Percentiles rank a stretch among this genome's conserved stretches.
Evolutionary conservation across 495 filamentous ascomycete species (phyloP).

Genomic region (Aspergillus mulundensis): DNA sequence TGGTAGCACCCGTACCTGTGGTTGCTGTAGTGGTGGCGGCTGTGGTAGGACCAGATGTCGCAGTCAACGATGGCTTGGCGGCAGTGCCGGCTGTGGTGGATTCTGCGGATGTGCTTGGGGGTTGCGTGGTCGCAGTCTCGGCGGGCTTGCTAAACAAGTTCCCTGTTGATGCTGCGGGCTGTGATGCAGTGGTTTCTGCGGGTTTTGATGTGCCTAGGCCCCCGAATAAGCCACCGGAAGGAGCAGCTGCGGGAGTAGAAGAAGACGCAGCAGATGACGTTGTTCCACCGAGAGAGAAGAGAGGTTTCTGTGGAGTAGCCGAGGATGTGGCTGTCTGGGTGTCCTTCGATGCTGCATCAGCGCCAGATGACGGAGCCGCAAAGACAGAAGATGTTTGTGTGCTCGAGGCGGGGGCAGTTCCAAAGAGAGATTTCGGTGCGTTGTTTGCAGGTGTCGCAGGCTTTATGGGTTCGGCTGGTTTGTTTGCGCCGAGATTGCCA

Average conservation of each 20-base stretch:
- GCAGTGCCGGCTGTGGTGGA: constrained; percentile 16
- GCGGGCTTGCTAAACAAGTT: constrained; percentile 30
- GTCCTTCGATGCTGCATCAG: constrained; percentile 27
- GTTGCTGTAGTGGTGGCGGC: constrained; percentile 23
- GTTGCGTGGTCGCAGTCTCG: constrained; percentile 18
- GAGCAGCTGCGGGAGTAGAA: constrained; percentile 36
- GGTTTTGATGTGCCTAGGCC: constrained; percentile 32
- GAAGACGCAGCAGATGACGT: constrained; percentile 36
- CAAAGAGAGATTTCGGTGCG: constrained; percentile 29
- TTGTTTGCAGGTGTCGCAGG: constrained; percentile 27
- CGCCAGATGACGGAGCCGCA: constrained; percentile 28
- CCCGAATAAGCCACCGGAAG: constrained; percentile 35
- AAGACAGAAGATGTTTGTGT: constrained; percentile 36
- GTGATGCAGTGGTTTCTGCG: constrained; percentile 27
- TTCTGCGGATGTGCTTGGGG: constrained; percentile 14
- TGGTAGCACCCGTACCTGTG: constrained; percentile 17
- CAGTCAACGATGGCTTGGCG: constrained; percentile 13
- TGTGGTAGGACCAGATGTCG: constrained; percentile 13
- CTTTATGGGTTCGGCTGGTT: constrained; percentile 39
- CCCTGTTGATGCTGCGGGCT: constrained; percentile 21
- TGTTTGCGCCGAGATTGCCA: constrained; percentile 29
- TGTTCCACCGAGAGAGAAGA: constrained; percentile 37
- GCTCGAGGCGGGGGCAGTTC: constrained; percentile 19
- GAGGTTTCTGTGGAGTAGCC: constrained; percentile 37
- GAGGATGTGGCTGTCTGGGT: constrained; percentile 29